Base-by-base conservation (phyloP, 2,329 filamentous ascomycete genomes). In the Exophiala sp. region DNA sequence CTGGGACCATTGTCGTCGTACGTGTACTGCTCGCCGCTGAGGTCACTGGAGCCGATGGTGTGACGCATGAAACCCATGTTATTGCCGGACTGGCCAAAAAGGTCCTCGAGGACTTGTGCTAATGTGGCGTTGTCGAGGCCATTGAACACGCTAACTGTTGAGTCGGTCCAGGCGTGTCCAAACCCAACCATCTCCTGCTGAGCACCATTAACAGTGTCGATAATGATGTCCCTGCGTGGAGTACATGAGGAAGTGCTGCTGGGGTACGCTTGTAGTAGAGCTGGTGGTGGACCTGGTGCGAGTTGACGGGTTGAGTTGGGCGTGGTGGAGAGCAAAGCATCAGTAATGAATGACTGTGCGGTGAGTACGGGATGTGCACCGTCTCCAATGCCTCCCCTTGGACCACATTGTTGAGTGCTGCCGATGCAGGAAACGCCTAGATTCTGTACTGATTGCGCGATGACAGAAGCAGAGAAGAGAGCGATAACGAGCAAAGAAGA, bases 11-110 rank as follows among this genome's bases (percentile, higher is more conserved):
- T 51, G 51, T 72, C 71, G 48, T 72, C 69, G 58, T 71, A 72
- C 7, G 68, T 68, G 59, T 72, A 73, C 18, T 66, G 63, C 3
- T 62, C 61, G 6, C 63, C 64, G 3, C 67, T 69, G 8, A 72
- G 57, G 58, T 73, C 71, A 8, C 65, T 67, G 1, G 68, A 65
- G 12, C 69, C 71, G 39, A 73, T 71, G 2, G 71, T 72, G 50
- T 73, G 71, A 9, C 71, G 64, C 69, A 73, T 72, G 52, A 73
- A 62, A 20, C 66, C 61, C 53, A 72, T 70, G 38, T 67, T 66
- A 18, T 69, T 70, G 5, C 71, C 71, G 7, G 57, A 54, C 9
- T 63, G 55, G 2, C 67, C 69, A 52, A 72, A 68, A 2, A 73
- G 56, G 24, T 69, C 64, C 42, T 68, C 55, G 36, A 73, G 63